These are phyloP conservation scores for Exophiala sideris DNA, from an alignment of 2,329 filamentous ascomycete species.

Conservation along the genomic window DNA sequence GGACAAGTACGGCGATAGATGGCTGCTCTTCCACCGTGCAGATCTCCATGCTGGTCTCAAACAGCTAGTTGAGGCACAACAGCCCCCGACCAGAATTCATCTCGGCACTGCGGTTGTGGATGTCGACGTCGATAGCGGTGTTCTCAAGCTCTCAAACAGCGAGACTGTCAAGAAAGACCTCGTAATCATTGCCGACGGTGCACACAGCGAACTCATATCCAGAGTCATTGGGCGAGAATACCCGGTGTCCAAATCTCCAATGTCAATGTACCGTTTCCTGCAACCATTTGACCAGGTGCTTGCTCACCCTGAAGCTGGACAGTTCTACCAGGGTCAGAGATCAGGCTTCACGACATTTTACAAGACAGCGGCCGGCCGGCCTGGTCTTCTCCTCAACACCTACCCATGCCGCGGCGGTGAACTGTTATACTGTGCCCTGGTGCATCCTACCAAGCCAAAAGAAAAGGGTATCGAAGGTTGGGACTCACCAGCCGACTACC, in stretches of 20 bases:
- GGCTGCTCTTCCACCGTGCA: conserved; percentile 30
- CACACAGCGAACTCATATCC: conserved; percentile 15
- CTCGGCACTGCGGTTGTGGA: conserved; percentile 26
- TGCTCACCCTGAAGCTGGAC: conserved; percentile 9
- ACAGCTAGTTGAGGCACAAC: conserved; percentile 16
- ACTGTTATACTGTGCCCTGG: conserved; percentile 14
- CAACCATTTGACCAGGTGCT: conserved; percentile 17
- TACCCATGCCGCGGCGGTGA: conserved; percentile 16
- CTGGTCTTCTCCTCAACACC: conserved; percentile 18
- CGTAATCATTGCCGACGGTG: conserved; percentile 34
- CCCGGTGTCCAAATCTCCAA: conserved; percentile 10
- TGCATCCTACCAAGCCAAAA: conserved; percentile 19
- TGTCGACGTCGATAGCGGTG: conserved; percentile 27
- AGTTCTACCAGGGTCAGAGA: conserved; percentile 15
- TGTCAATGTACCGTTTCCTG: conserved; percentile 22
- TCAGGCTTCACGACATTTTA: conserved; percentile 18
- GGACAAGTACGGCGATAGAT: conserved; percentile 27
- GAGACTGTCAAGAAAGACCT: conserved; percentile 30
- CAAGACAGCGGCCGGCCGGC: conserved; percentile 14
- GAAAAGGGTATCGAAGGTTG: conserved; percentile 16
- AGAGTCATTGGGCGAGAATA: conserved; percentile 11
- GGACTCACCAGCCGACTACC: conserved; percentile 14
- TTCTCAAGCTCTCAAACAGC: conserved; percentile 26
- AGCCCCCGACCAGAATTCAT: conserved; percentile 22
- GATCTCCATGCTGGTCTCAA: conserved; percentile 32